Conservation (phyloP, 2,329 filamentous ascomycete genomes). For the Purpureocillium takamizusanense region DNA sequence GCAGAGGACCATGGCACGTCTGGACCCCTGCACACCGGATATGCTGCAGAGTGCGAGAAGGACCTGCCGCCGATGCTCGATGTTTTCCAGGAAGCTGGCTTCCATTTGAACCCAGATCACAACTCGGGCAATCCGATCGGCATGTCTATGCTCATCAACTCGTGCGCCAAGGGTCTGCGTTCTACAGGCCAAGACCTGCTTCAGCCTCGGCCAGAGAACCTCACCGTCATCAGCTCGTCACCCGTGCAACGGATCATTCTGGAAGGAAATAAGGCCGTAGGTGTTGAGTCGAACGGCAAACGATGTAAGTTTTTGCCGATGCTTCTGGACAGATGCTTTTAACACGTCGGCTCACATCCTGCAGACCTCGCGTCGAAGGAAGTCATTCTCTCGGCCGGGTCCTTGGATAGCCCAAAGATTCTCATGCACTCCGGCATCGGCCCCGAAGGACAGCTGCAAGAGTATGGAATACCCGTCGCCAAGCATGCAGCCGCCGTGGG, state of each 20-base stretch:
- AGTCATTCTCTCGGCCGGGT: conserved; percentile 33
- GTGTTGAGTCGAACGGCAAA: conserved; percentile 31
- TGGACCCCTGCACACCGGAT: conserved; percentile 39
- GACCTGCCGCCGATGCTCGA: conserved; percentile 36
- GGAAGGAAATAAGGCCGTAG: conserved; percentile 32
- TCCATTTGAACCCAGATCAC: conserved; percentile 41
- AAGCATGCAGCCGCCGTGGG: conserved; percentile 27
- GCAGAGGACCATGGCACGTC: conserved; percentile 35
- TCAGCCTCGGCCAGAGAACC: conserved; percentile 32
- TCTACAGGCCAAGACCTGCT: conserved; percentile 44
- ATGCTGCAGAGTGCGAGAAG: conserved; percentile 37
- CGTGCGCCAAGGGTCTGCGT: conserved; percentile 35
- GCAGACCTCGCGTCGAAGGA: conserved; percentile 27
- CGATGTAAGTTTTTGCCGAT: conserved; percentile 22
- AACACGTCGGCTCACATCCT: not conserved
- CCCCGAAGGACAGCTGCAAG: conserved; percentile 19
- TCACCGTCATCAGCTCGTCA: conserved; percentile 40
- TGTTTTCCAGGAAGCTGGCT: conserved; percentile 37
- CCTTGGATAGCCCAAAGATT: conserved; percentile 31
- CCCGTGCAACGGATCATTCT: conserved; percentile 38
- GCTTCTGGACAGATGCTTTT: too few species aligned
- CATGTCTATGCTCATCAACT: conserved; percentile 40
- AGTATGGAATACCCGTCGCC: conserved; percentile 23
- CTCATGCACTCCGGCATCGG: conserved; percentile 36
- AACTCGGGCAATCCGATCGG: conserved; percentile 52